Evolutionary conservation across 2,329 filamentous ascomycete species (phyloP).

Genomic region (Arthroderma uncinatum): DNA sequence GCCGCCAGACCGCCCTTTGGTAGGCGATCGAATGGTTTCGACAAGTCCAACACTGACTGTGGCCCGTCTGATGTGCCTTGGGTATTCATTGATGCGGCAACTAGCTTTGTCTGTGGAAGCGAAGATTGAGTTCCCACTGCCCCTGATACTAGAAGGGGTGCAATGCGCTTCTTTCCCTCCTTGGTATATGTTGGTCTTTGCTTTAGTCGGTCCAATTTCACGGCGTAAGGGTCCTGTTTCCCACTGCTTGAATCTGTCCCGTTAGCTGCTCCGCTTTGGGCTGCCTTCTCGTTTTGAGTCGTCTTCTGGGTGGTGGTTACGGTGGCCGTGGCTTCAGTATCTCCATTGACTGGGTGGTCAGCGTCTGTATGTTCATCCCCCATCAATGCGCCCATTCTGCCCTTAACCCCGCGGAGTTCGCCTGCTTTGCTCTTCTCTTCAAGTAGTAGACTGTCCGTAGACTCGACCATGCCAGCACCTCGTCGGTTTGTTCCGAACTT

Average conservation of each 20-base stretch:
- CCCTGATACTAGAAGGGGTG: conserved; percentile 80
- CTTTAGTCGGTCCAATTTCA: conserved; percentile 61
- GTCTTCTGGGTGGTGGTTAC: conserved; percentile 22
- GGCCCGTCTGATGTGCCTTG: conserved; percentile 58
- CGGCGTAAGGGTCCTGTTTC: conserved; percentile 43
- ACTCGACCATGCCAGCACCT: conserved; percentile 82
- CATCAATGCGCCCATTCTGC: conserved; percentile 97
- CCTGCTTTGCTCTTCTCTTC: conserved; percentile 89
- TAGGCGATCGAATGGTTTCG: conserved; percentile 84
- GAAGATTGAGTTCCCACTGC: conserved; percentile 80
- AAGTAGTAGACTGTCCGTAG: conserved; percentile 73
- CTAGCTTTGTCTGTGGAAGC: conserved; percentile 74
- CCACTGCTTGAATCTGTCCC: conserved; percentile 16
- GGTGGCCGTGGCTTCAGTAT: conserved; percentile 22
- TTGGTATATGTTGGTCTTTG: conserved; percentile 90
- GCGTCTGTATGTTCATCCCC: conserved; percentile 57
- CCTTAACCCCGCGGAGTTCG: conserved; percentile 80
- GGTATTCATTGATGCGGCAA: conserved; percentile 60
- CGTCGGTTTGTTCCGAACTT: conserved; percentile 85
- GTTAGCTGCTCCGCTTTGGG: conserved; percentile 27
- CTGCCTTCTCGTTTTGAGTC: conserved; percentile 23
- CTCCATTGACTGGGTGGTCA: conserved; percentile 43
- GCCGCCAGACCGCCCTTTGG: conserved; percentile 79
- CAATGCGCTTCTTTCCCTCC: conserved; percentile 92
- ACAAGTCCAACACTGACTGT: conserved; percentile 75